A percentile compares a stretch with the other conserved stretches of the same genome.
These are phyloP conservation scores for Podila clonocystis DNA, from an alignment of 192 early-diverging fungal species.

Conservation along the genomic window DNA sequence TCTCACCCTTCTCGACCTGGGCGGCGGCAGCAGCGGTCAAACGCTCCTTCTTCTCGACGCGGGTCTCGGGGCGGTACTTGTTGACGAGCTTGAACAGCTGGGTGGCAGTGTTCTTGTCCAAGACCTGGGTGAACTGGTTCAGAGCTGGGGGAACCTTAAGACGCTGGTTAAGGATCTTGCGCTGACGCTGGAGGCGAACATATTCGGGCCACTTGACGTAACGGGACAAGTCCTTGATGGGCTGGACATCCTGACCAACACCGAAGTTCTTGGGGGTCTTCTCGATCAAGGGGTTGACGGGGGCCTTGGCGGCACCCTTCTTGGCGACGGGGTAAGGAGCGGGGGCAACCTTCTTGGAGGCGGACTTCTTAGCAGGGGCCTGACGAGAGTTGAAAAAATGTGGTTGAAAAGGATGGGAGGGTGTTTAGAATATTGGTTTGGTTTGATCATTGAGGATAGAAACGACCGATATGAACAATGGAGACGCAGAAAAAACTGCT, in stretches of 20 bases:
- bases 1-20: conserved; percentile 90
- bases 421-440: conserved; percentile 35
- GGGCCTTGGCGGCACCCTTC: conserved; percentile 75
- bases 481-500: background rate
- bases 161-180: conserved; percentile 96
- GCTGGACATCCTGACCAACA: conserved; percentile 98
- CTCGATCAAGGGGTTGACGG: conserved; percentile 92
- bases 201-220: conserved; percentile 99
- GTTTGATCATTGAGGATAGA: conserved; percentile 49
- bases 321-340: conserved; percentile 83
- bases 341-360: conserved; percentile 91
- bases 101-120: conserved; percentile 99
- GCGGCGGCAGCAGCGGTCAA: conserved; percentile 87
- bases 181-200: conserved; percentile 98
- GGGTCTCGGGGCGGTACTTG: conserved; percentile 99
- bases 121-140: conserved; percentile 98
- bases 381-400: conserved; percentile 2
- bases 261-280: conserved; percentile 94
- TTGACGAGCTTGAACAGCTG: conserved; percentile 97
- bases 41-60: conserved; percentile 95
- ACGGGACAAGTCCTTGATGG: conserved; percentile 92
- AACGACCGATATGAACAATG: background rate
- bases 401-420: background rate
- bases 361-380: conserved; percentile 66
- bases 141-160: conserved; percentile 99